Base-by-base conservation (phyloP, 192 early-diverging fungal genomes). In the Spizellomyces sp. region DNA sequence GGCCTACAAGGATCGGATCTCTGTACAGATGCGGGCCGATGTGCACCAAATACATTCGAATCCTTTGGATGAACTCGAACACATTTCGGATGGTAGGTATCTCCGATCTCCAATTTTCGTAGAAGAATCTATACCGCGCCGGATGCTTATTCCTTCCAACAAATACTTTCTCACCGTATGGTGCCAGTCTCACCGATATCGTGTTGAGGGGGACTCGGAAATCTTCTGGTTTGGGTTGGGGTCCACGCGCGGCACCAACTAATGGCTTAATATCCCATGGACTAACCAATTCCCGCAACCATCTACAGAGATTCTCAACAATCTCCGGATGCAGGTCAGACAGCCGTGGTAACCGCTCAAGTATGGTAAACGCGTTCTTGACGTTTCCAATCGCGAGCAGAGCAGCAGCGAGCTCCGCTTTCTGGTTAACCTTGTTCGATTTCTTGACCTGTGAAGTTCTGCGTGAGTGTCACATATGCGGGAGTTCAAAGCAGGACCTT, bases 351-450 rank as follows among this genome's bases (percentile, higher is more conserved):
- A 82, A 77, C 15, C 84, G 75, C 5, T 82, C 74, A 4, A 94
- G 52, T 8, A 90, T 77, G 10, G 80, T 58, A 41, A 82, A 59
- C 17, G 86, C 85, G 42, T 86, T 71, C 4, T 71, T 66, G 1
- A 89, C 14, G 47, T 88, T 88, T 6, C 92, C 92, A 5, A 92
- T 83, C 5, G 84, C 82, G 0, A 93, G 41, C 4, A 92, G 77
- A 15, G 90, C 86, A 9, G 79, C 77, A 12, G 81, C 64, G 9
- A 94, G 60, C 14, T 83, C 84, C 44, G 88, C 79, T 55, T 92
- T 90, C 65, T 93, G 90, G 44, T 93, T 87, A 0, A 78, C 46
- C 58, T 71, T 64, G 21, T 21, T 22, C 46, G 65, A 57, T 65
- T 69, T 69, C 14, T 65, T 27, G 36, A 47, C 41, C 61, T 64